Conservation (phyloP, 306 rosid species). For the Aeschynomene evenia region DNA sequence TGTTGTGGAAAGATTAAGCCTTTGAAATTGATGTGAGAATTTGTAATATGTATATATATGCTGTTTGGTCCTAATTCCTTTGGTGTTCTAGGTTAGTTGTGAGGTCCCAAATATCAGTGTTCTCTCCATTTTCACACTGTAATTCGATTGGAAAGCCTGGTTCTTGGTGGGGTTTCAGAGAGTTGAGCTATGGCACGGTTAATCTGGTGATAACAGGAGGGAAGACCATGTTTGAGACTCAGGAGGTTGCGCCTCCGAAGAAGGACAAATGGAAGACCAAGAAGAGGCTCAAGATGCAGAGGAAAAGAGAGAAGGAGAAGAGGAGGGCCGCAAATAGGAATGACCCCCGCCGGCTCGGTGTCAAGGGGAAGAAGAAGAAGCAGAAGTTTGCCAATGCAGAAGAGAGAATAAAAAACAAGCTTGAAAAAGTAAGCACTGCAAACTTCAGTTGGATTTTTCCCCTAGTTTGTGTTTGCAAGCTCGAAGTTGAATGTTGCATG, state of each 20-base stretch:
- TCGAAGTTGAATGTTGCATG: neutral
- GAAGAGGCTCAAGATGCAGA: conserved; percentile 77
- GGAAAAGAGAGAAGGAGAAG: conserved; percentile 71
- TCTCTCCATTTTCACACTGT: conserved; percentile 25
- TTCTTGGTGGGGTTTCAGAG: conserved; percentile 49
- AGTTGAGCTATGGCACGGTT: conserved; percentile 70
- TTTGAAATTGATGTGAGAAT: too few species aligned
- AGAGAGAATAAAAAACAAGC: conserved; percentile 74
- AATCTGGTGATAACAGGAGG: conserved; percentile 75
- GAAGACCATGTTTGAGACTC: conserved; percentile 73
- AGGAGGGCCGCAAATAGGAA: conserved; percentile 78
- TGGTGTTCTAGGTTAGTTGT: conserved; percentile 53
- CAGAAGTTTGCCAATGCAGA: conserved; percentile 64
- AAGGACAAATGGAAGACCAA: conserved; percentile 77
- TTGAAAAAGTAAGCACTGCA: conserved; percentile 66
- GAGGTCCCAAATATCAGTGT: conserved; percentile 31
- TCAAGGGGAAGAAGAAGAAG: conserved; percentile 71
- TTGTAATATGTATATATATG: too few species aligned
- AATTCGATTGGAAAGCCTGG: conserved; percentile 14
- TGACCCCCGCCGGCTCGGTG: conserved; percentile 77
- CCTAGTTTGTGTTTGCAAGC: neutral
- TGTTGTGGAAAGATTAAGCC: too few species aligned
- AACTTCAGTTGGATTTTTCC: neutral
- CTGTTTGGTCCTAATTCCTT: neutral
- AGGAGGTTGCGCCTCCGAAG: conserved; percentile 67